Evolutionary conservation across 768 basidiomycete genomes (phyloP).

Genomic region (Collybia nuda): DNA sequence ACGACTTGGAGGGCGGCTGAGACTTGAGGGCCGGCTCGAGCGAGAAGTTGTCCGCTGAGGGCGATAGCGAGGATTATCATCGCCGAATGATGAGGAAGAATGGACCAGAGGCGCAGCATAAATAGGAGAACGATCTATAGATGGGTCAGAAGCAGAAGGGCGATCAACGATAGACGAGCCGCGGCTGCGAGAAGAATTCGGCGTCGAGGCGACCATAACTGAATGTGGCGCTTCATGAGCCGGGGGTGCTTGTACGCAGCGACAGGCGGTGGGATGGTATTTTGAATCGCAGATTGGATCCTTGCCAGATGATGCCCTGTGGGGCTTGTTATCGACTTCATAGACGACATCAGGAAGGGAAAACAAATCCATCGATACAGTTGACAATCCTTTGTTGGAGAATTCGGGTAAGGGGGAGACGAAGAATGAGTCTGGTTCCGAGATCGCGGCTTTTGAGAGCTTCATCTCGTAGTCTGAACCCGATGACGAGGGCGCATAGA

Average conservation of each 20-base stretch:
- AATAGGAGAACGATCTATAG: constrained; percentile 6
- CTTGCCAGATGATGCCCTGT: constrained; percentile 3
- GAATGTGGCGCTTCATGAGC: constrained; percentile 3
- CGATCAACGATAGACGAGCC: constrained; percentile 2
- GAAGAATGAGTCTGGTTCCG: constrained; percentile 31
- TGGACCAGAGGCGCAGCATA: constrained; percentile 12
- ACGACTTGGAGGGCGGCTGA: not conserved
- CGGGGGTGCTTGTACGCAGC: constrained; percentile 6
- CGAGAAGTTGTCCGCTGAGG: constrained; percentile 17
- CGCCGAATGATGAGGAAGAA: not conserved
- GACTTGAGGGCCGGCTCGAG: constrained; percentile 4
- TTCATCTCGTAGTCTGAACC: constrained; percentile 30
- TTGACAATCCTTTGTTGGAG: constrained; percentile 29
- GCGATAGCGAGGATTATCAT: not conserved
- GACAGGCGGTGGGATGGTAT: constrained; percentile 19
- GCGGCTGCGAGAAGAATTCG: constrained; percentile 8
- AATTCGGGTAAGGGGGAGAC: constrained; percentile 46
- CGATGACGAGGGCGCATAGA: constrained; percentile 13
- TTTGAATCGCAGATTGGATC: constrained; percentile 18
- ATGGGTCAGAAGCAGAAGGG: constrained; percentile 1
- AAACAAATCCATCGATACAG: constrained; percentile 23
- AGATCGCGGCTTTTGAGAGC: constrained; percentile 27
- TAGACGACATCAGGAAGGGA: constrained; percentile 37
- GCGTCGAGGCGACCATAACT: not conserved
- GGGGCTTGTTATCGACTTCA: constrained; percentile 12